phyloP scores from a whole-genome alignment of 768 basidiomycete genomes.

The Boletellus emodensis region DNA sequence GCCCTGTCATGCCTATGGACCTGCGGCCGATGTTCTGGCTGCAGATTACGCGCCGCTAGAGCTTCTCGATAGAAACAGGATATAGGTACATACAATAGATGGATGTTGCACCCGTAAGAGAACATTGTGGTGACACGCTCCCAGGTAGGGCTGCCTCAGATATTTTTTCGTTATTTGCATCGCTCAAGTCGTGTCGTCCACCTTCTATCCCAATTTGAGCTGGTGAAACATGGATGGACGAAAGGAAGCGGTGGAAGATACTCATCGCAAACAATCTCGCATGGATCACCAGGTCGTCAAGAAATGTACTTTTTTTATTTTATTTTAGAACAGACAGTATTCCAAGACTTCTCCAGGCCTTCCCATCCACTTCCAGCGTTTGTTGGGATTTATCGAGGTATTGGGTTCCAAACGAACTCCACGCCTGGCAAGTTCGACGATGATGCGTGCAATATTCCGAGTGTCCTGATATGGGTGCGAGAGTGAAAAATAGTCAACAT shows the following conservation, averaged over 20 bases:
- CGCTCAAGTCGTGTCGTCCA: too few relatives aligned
- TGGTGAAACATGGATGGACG: neutral
- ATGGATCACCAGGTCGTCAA: neutral
- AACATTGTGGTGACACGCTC: too few relatives aligned
- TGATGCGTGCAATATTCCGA: conserved; percentile 81
- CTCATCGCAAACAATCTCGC: neutral
- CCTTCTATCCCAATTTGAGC: too few relatives aligned
- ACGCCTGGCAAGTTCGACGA: conserved; percentile 70
- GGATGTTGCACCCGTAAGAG: too few relatives aligned
- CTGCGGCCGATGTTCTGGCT: too few relatives aligned
- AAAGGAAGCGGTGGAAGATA: neutral
- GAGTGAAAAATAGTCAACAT: conserved; percentile 5
- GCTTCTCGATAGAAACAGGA: too few relatives aligned
- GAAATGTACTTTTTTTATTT: neutral
- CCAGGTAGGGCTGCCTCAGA: too few relatives aligned
- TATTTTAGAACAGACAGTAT: conserved; percentile 23
- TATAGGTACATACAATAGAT: too few relatives aligned
- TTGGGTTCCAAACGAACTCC: conserved; percentile 72
- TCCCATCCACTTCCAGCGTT: conserved; percentile 88
- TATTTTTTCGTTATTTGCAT: too few relatives aligned
- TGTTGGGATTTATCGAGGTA: conserved; percentile 56
- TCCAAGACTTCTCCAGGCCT: conserved; percentile 65
- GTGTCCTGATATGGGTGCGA: conserved; percentile 57
- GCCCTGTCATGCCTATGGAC: too few relatives aligned
- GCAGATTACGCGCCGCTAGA: too few relatives aligned